Evolutionary conservation across 2,329 filamentous ascomycete species (phyloP).

Genomic region (Penicillium concentricum): DNA sequence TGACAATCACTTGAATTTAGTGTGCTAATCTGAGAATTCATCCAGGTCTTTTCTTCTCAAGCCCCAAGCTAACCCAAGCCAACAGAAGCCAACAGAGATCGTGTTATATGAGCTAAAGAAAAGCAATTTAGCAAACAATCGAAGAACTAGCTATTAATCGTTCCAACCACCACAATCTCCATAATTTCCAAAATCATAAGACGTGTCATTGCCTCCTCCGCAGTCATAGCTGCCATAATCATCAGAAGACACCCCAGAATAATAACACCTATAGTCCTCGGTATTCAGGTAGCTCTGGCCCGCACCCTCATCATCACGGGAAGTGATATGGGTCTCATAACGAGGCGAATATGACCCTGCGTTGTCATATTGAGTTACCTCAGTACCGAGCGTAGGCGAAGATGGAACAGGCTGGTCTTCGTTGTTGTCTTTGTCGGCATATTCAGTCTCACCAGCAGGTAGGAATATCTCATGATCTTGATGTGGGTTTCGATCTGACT

Average conservation of each 20-base stretch:
- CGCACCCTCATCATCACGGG: background rate
- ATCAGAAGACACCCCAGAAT: background rate
- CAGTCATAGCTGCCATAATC: background rate
- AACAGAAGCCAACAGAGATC: background rate
- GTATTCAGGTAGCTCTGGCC: background rate
- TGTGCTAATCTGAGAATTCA: background rate
- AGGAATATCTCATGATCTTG: background rate
- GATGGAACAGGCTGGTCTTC: background rate
- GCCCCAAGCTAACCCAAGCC: background rate
- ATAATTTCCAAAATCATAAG: background rate
- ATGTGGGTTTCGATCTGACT: too few species aligned
- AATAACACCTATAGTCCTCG: background rate
- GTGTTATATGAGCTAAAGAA: background rate
- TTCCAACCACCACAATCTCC: background rate
- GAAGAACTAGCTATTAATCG: background rate
- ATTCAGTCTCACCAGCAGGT: background rate
- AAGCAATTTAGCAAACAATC: background rate
- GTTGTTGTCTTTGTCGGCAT: background rate
- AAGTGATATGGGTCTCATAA: background rate
- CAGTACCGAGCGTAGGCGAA: background rate
- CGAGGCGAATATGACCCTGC: background rate
- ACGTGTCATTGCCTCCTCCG: background rate
- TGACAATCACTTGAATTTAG: background rate
- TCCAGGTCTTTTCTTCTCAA: background rate
- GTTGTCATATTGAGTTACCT: background rate